A percentile compares a stretch with the other conserved stretches of the same genome.
Evolutionary conservation across 805 yeast species (phyloP).

Genomic region (Sugiyamaella chiloensis): DNA sequence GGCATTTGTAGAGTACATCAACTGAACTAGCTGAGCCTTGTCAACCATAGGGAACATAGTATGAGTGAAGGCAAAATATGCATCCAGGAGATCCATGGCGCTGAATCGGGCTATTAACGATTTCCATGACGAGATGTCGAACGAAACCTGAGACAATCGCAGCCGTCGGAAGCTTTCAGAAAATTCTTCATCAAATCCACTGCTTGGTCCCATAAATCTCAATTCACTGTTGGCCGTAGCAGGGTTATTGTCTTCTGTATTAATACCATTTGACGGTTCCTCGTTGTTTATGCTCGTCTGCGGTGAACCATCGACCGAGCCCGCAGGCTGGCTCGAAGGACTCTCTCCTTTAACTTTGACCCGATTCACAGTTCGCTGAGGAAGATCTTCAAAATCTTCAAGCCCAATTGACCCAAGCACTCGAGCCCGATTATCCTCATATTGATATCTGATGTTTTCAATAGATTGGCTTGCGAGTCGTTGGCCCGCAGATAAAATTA

Average conservation of each 20-base stretch:
- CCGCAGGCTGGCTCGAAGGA: background rate
- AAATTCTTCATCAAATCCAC: slow-evolving; percentile 15
- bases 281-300: background rate
- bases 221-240: slow-evolving; percentile 11
- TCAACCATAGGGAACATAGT: slow-evolving; percentile 13
- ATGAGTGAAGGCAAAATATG: slow-evolving; percentile 14
- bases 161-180: slow-evolving; percentile 8
- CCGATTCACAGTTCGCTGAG: background rate
- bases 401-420: background rate
- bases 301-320: background rate
- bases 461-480: background rate
- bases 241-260: background rate
- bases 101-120: slow-evolving; percentile 1
- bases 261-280: background rate
- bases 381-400: slow-evolving; percentile 4
- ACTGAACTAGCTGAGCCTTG: slow-evolving; percentile 9
- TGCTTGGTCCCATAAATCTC: slow-evolving; percentile 9
- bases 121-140: slow-evolving; percentile 8
- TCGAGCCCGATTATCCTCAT: background rate
- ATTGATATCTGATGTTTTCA: background rate
- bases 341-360: background rate
- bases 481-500: background rate
- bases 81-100: slow-evolving; percentile 14
- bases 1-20: slow-evolving; percentile 4
- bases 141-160: slow-evolving; percentile 5